Evolutionary conservation across 2,329 filamentous ascomycete genomes (phyloP).

Genomic region (Canariomyces notabilis): DNA sequence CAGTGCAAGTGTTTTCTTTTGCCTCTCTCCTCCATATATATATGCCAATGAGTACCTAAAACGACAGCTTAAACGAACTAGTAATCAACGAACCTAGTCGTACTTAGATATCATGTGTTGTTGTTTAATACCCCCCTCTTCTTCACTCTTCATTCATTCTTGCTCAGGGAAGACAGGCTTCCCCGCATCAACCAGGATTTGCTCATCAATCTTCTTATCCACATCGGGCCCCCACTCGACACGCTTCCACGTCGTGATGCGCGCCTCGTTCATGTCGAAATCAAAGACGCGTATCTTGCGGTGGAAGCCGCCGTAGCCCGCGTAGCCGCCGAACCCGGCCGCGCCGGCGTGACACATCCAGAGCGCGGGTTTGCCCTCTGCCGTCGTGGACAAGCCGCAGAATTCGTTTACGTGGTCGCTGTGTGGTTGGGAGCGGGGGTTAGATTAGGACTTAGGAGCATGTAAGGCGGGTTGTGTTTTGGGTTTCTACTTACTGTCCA

Average conservation of each 20-base stretch:
- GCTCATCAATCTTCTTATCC: slow-evolving; percentile 51
- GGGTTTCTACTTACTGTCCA: slow-evolving; percentile 62
- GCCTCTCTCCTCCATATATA: not conserved
- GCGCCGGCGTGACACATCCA: slow-evolving; percentile 99
- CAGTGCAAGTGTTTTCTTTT: not conserved
- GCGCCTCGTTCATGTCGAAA: slow-evolving; percentile 83
- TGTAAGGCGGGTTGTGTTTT: not conserved
- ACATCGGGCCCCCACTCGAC: slow-evolving; percentile 71
- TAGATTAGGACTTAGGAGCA: not conserved
- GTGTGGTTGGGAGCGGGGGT: not conserved
- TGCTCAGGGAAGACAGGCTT: slow-evolving; percentile 35
- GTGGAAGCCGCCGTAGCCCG: slow-evolving; percentile 79
- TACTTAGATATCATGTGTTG: too few species aligned
- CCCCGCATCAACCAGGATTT: slow-evolving; percentile 62
- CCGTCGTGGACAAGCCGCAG: slow-evolving; percentile 64
- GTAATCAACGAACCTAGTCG: too few species aligned
- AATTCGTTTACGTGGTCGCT: slow-evolving; percentile 97
- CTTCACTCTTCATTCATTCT: slow-evolving; percentile 11
- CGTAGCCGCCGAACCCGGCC: slow-evolving; percentile 90
- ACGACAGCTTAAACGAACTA: too few species aligned
- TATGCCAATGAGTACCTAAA: too few species aligned
- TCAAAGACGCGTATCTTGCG: slow-evolving; percentile 86
- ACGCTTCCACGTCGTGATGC: slow-evolving; percentile 89
- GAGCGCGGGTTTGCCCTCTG: slow-evolving; percentile 58
- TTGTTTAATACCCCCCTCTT: too few species aligned